A percentile compares a stretch with the other conserved stretches of the same genome.
Evolutionary conservation across 257 asterid genomes (phyloP).

Genomic region (Plantago ovata): DNA sequence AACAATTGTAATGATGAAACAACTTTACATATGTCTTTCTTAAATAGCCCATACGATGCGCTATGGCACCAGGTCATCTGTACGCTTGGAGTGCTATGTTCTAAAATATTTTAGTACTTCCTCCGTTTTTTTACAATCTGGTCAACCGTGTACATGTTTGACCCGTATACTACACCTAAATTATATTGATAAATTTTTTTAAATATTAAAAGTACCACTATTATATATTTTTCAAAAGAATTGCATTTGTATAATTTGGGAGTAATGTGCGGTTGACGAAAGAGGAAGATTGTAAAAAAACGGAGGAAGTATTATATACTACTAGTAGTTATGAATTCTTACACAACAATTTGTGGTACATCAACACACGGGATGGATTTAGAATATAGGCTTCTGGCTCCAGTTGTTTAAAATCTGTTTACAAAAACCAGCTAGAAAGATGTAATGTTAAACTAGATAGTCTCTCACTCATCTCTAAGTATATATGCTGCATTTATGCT

Average conservation of each 20-base stretch:
- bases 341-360: background rate
- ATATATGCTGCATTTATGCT: background rate
- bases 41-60: background rate
- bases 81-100: background rate
- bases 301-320: no score
- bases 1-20: no score
- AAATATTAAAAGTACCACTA: no score
- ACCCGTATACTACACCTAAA: no score
- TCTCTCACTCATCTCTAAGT: background rate
- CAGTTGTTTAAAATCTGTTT: background rate
- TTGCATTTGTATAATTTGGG: no score
- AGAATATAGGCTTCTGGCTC: background rate
- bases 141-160: no score
- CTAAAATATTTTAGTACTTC: background rate
- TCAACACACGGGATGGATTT: background rate
- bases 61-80: background rate
- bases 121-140: no score
- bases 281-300: no score
- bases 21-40: no score
- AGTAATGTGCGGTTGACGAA: no score
- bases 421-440: background rate
- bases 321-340: no score
- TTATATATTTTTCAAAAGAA: background rate
- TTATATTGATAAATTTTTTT: no score
- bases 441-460: background rate